phyloP scores from a whole-genome alignment of 1,284 basidiomycete species.

The Boletus sp. region DNA sequence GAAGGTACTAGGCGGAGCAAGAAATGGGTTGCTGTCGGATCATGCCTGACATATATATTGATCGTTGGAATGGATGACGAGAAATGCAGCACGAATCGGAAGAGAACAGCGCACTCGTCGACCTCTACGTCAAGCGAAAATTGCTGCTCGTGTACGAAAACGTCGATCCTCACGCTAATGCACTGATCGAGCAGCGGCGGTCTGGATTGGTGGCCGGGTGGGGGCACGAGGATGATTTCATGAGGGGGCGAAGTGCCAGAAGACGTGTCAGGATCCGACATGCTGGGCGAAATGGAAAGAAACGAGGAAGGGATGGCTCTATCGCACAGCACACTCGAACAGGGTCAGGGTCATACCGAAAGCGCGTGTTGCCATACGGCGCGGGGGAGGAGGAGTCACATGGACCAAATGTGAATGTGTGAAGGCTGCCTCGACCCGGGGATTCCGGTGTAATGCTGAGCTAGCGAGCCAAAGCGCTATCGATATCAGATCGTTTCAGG shows the following conservation, averaged over 20 bases:
- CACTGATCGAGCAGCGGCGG: slow-evolving; percentile 50
- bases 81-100: slow-evolving; percentile 5
- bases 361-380: not conserved
- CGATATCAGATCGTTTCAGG: slow-evolving; percentile 10
- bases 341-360: not conserved
- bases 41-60: slow-evolving; percentile 42
- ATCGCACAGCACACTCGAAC: slow-evolving; percentile 20
- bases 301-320: slow-evolving; percentile 7
- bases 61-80: slow-evolving; percentile 3
- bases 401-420: slow-evolving; percentile 10
- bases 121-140: slow-evolving; percentile 70
- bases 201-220: slow-evolving; percentile 34
- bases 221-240: slow-evolving; percentile 50
- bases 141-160: slow-evolving; percentile 49
- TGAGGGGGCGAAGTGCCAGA: slow-evolving; percentile 37
- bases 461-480: slow-evolving; percentile 15
- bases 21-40: slow-evolving; percentile 63
- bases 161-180: slow-evolving; percentile 58
- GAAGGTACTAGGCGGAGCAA: slow-evolving; percentile 62
- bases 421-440: slow-evolving; percentile 21
- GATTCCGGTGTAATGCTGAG: slow-evolving; percentile 10
- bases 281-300: slow-evolving; percentile 7
- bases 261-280: slow-evolving; percentile 19
- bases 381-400: slow-evolving; percentile 13
- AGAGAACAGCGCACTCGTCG: slow-evolving; percentile 52